Evolutionary conservation across 2,329 filamentous ascomycete genomes (phyloP).

Genomic region (Pestalotiopsis fici): DNA sequence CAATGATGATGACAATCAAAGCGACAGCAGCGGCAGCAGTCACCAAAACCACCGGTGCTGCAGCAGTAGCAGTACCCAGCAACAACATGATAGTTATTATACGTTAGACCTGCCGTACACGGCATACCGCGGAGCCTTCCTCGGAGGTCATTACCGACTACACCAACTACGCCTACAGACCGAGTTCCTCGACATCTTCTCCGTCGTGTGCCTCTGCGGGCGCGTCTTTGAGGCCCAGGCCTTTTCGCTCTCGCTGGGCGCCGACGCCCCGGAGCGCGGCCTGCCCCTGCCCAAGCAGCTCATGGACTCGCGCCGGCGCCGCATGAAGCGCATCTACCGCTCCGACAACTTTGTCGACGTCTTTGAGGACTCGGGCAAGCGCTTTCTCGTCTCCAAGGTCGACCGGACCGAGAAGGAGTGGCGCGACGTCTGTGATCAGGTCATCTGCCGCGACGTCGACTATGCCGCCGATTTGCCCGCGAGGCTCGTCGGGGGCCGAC

Average conservation of each 20-base stretch:
- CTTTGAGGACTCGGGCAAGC: slow-evolving; percentile 11
- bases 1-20: background rate
- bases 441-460: background rate
- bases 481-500: background rate
- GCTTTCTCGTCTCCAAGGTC: slow-evolving; percentile 7
- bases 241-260: slow-evolving; percentile 9
- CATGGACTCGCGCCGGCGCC: slow-evolving; percentile 10
- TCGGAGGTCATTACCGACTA: slow-evolving; percentile 8
- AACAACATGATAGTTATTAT: background rate
- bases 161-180: slow-evolving; percentile 12
- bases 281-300: slow-evolving; percentile 10
- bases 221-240: slow-evolving; percentile 14
- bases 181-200: slow-evolving; percentile 14
- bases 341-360: slow-evolving; percentile 14
- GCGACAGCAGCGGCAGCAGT: background rate
- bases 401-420: slow-evolving; percentile 1
- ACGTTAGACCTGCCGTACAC: background rate
- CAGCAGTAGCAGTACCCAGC: background rate
- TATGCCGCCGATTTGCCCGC: background rate
- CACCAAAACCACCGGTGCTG: background rate
- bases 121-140: background rate
- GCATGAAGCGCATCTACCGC: slow-evolving; percentile 15
- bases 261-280: too few species aligned
- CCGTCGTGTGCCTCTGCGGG: slow-evolving; percentile 9
- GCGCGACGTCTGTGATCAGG: background rate